These are phyloP conservation scores for Rhizophagus clarus DNA, from an alignment of 192 early-diverging fungal species.

Conservation along the genomic window DNA sequence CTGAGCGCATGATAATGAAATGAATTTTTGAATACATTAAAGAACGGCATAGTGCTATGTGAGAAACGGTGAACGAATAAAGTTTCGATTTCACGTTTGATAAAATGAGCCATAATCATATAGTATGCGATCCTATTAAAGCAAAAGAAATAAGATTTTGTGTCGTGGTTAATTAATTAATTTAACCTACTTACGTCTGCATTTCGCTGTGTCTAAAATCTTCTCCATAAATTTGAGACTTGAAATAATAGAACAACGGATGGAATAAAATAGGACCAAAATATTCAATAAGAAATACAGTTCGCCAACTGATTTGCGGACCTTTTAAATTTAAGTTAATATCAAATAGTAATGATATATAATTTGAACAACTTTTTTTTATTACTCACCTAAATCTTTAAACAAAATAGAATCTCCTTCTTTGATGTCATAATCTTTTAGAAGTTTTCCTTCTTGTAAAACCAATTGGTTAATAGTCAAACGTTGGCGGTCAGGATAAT, in stretches of 20 bases:
- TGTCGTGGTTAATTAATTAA: neutral
- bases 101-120: constrained; percentile 81
- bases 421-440: constrained; percentile 67
- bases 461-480: constrained; percentile 66
- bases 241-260: constrained; percentile 80
- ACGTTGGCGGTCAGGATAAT: constrained; percentile 80
- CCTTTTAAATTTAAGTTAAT: constrained; percentile 40
- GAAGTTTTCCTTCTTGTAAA: constrained; percentile 49
- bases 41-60: constrained; percentile 93
- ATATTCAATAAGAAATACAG: constrained; percentile 94
- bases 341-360: neutral
- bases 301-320: constrained; percentile 92
- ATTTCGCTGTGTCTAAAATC: constrained; percentile 69
- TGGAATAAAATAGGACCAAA: constrained; percentile 87
- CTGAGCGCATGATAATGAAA: constrained; percentile 90
- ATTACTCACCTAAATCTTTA: constrained; percentile 64
- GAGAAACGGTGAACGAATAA: constrained; percentile 91
- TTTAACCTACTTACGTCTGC: constrained; percentile 52
- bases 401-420: constrained; percentile 63
- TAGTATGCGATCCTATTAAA: constrained; percentile 60
- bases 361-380: neutral
- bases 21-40: constrained; percentile 95
- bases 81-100: constrained; percentile 93
- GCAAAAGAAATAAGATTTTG: neutral
- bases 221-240: constrained; percentile 66